These are phyloP conservation scores for Colletotrichum incanum DNA, from an alignment of 2,329 filamentous ascomycete genomes.

Conservation along the genomic window DNA sequence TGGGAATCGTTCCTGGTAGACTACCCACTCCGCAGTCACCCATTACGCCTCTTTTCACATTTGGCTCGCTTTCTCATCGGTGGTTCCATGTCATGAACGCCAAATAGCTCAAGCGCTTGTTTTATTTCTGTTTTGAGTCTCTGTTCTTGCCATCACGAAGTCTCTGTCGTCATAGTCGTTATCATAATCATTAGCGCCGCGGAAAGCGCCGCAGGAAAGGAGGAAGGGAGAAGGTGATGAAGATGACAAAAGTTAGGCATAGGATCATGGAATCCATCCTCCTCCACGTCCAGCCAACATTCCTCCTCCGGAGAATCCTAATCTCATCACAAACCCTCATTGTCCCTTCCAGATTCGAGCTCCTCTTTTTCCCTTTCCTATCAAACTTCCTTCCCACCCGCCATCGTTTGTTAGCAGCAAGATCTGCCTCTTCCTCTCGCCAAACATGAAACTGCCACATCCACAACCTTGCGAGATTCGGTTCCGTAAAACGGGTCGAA, in stretches of 20 bases:
- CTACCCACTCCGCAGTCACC: background rate
- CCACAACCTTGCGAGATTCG: background rate
- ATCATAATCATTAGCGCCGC: conserved; percentile 34
- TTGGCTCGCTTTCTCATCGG: background rate
- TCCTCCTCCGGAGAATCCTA: background rate
- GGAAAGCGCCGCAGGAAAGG: conserved; percentile 10
- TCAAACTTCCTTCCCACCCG: background rate
- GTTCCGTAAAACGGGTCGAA: background rate
- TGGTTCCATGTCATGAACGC: background rate
- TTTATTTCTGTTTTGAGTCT: conserved; percentile 4
- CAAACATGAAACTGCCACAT: background rate
- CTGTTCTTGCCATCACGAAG: conserved; percentile 13
- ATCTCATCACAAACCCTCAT: background rate
- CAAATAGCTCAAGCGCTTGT: conserved; percentile 7
- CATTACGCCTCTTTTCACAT: background rate
- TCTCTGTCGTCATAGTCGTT: conserved; percentile 33
- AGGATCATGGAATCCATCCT: conserved; percentile 1
- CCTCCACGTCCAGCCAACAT: background rate
- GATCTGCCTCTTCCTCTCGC: background rate
- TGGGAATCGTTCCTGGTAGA: background rate
- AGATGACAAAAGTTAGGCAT: background rate
- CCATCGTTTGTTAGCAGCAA: background rate
- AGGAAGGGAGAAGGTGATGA: background rate
- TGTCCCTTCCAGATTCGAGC: background rate
- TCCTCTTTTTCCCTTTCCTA: background rate